Conservation (phyloP, 2,329 filamentous ascomycete genomes). For the Coniochaeta hoffmannii region DNA sequence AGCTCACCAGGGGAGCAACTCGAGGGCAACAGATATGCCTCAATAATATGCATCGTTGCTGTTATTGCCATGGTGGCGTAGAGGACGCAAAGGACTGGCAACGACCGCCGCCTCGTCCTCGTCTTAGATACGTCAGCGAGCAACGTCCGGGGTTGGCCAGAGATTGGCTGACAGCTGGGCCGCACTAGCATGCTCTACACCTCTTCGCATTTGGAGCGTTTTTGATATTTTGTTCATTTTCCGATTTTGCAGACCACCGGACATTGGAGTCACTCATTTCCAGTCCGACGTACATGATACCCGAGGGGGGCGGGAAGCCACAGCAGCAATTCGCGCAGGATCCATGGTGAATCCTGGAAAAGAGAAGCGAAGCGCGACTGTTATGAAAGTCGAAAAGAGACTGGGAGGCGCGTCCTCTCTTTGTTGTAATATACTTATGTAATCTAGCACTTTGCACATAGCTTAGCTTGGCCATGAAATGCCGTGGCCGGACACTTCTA, state of each 20-base stretch:
- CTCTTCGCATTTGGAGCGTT: neutral
- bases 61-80: conserved; percentile 16
- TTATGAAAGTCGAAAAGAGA: neutral
- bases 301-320: neutral
- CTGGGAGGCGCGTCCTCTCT: neutral
- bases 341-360: neutral
- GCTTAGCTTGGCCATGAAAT: neutral
- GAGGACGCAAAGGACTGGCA: neutral
- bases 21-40: conserved; percentile 11
- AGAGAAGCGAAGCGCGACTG: neutral
- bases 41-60: conserved; percentile 15
- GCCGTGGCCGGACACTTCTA: neutral
- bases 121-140: neutral
- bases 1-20: conserved; percentile 16
- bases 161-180: neutral
- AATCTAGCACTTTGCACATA: conserved; percentile 1
- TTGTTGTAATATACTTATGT: neutral
- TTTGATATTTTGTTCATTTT: conserved; percentile 1
- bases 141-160: neutral
- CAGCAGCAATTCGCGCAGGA: neutral
- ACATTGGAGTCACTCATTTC: neutral
- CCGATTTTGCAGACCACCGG: neutral
- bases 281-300: conserved; percentile 2
- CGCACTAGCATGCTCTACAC: neutral
- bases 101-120: neutral